phyloP scores from a whole-genome alignment of 2,329 filamentous ascomycete species.

The Fusarium sp. region DNA sequence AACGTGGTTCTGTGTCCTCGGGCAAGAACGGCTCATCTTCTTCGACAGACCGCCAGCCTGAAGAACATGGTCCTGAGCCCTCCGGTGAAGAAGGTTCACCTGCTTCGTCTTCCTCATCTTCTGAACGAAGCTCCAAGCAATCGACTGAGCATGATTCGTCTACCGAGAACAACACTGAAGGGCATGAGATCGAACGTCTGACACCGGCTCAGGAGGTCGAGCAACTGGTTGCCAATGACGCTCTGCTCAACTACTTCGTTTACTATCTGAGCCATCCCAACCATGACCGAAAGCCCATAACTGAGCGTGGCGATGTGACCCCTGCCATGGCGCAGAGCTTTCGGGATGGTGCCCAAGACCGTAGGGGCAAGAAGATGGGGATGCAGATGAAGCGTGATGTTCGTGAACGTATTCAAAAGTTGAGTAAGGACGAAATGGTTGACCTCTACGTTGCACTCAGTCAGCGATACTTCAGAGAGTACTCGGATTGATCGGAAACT shows the following conservation, averaged over 20 bases:
- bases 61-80: background rate
- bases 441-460: background rate
- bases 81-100: background rate
- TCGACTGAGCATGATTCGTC: background rate
- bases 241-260: background rate
- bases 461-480: background rate
- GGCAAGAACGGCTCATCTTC: background rate
- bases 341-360: rapidly evolving
- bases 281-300: background rate
- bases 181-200: background rate
- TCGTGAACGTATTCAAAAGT: background rate
- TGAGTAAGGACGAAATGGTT: rapidly evolving
- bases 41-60: background rate
- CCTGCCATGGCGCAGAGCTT: background rate
- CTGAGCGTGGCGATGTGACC: background rate
- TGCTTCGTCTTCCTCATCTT: background rate
- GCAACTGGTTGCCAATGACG: background rate
- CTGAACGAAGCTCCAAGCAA: background rate
- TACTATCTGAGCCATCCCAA: background rate
- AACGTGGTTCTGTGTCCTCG: background rate
- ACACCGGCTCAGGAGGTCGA: background rate
- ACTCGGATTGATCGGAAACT: background rate
- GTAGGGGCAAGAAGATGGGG: background rate
- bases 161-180: background rate
- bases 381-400: background rate